A percentile compares a stretch with the other conserved stretches of the same genome.
phyloP scores from a whole-genome alignment of 2,329 filamentous ascomycete genomes.

The Aspergillus piperis region DNA sequence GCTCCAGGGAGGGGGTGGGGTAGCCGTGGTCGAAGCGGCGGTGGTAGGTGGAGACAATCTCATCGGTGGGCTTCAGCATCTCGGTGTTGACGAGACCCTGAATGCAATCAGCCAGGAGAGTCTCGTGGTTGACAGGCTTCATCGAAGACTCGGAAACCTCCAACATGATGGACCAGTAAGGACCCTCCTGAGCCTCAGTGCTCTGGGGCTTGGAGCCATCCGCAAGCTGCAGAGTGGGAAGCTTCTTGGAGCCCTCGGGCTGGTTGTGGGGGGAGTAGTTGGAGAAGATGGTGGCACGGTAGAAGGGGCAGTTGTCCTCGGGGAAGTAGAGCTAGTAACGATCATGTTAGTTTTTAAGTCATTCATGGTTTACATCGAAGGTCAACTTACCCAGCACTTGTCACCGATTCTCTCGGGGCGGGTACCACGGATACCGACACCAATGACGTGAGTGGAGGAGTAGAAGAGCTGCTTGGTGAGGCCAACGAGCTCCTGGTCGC shows the following conservation, averaged over 20 bases:
- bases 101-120: slow-evolving; percentile 85
- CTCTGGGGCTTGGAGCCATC: slow-evolving; percentile 79
- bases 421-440: slow-evolving; percentile 87
- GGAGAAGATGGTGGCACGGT: slow-evolving; percentile 99
- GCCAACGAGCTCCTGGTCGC: slow-evolving; percentile 76
- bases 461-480: slow-evolving; percentile 93
- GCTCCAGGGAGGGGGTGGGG: slow-evolving; percentile 90
- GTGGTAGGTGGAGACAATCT: slow-evolving; percentile 98
- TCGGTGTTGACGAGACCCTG: slow-evolving; percentile 97
- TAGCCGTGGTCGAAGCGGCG: slow-evolving; percentile 98
- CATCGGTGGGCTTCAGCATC: slow-evolving; percentile 86
- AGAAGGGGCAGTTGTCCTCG: slow-evolving; percentile 98
- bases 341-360: not conserved
- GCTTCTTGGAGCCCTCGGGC: slow-evolving; percentile 76
- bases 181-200: slow-evolving; percentile 75
- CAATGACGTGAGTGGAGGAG: slow-evolving; percentile 95
- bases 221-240: slow-evolving; percentile 81
- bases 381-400: slow-evolving; percentile 86
- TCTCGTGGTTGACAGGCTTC: slow-evolving; percentile 89
- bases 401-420: slow-evolving; percentile 96
- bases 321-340: slow-evolving; percentile 85
- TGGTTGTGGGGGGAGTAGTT: slow-evolving; percentile 99
- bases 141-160: slow-evolving; percentile 94
- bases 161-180: slow-evolving; percentile 99
- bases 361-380: not conserved